A percentile compares a stretch with the other conserved stretches of the same genome.
These are phyloP conservation scores for Mycena citricolor DNA, from an alignment of 1,284 basidiomycete species.

Conservation along the genomic window DNA sequence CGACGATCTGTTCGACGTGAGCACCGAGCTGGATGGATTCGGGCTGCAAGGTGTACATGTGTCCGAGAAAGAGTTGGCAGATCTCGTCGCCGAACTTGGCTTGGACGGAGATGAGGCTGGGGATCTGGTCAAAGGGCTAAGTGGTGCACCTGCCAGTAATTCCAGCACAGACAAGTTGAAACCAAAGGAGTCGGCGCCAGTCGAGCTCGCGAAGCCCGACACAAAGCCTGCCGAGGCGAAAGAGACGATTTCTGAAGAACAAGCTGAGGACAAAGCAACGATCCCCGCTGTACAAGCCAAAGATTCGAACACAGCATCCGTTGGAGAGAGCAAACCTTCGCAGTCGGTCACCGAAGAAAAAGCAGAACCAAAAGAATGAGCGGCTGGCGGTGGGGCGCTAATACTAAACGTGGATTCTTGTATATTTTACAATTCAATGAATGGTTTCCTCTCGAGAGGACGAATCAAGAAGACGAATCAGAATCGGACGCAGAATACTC, in stretches of 20 bases:
- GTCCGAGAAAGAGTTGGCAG: slow-evolving; percentile 69
- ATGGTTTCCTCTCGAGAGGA: not conserved
- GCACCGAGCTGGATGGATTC: slow-evolving; percentile 62
- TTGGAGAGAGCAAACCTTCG: not conserved
- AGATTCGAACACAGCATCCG: too few species aligned
- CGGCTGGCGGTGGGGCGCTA: not conserved
- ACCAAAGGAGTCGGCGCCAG: not conserved
- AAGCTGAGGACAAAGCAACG: too few species aligned
- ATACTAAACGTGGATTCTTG: not conserved
- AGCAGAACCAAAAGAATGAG: not conserved
- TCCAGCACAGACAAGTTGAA: too few species aligned
- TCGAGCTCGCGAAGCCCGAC: not conserved
- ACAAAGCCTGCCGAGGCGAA: not conserved
- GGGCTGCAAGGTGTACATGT: slow-evolving; percentile 75
- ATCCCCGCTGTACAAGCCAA: too few species aligned
- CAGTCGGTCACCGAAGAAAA: not conserved
- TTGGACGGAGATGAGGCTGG: slow-evolving; percentile 70
- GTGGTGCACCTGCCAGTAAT: not conserved
- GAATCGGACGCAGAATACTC: slow-evolving; percentile 21
- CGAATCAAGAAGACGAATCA: slow-evolving; percentile 10
- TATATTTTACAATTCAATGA: slow-evolving; percentile 1
- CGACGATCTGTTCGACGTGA: slow-evolving; percentile 57
- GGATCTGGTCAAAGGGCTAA: slow-evolving; percentile 62
- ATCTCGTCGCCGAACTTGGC: slow-evolving; percentile 70
- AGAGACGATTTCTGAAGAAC: not conserved